Base-by-base conservation (phyloP, 768 basidiomycete species). In the Naematelia aurantialba region DNA sequence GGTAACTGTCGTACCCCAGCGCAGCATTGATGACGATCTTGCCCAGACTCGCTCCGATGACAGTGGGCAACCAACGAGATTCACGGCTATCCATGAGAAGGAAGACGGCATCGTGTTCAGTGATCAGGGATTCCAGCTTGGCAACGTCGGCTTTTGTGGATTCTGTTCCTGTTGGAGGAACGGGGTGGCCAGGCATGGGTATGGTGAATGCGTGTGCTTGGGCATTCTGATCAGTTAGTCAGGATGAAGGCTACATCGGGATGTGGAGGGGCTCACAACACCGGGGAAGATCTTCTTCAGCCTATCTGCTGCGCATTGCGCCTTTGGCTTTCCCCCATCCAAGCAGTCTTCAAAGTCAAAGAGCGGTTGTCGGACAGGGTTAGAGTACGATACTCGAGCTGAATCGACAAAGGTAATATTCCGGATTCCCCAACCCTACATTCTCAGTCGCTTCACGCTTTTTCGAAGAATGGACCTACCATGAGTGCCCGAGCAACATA, bases 31-130 rank as follows among this genome's bases (percentile, higher is more conserved):
- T 81, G 2, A 98, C 88, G 58, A 97, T 87, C 88, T 98, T 98
- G 55, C 84, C 85, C 78, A 91, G 89, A 8, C 85, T 82, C 0
- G 88, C 85, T 0, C 86, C 88, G 13, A 99, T 77, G 11, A 99
- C 85, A 0, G 91, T 96, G 11, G 94, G 96, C 51, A 99, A 79
- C 96, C 96, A 99, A 46, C 96, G 79, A 66, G 90, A 92, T 77
- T 99, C 96, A 31, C 94, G 81, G n/a, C 92, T 97, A 74, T 98
- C 96, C 96, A 97, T 98, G 22, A 98, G 81, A 29, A 97, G 80
- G 76, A 92, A 98, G 2, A 97, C 81, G 0, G 82, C 93, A 70
- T 99, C 96, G 70, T 99, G 94, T 17, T 81, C 80, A 27, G 88
- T 86, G 57, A 98, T 82, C 14, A 98, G 82, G 24, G 81, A 74